A percentile compares a stretch with the other conserved stretches of the same genome.
Evolutionary conservation across 805 yeast genomes (phyloP).

Genomic region (Wickerhamomyces queroliae): DNA sequence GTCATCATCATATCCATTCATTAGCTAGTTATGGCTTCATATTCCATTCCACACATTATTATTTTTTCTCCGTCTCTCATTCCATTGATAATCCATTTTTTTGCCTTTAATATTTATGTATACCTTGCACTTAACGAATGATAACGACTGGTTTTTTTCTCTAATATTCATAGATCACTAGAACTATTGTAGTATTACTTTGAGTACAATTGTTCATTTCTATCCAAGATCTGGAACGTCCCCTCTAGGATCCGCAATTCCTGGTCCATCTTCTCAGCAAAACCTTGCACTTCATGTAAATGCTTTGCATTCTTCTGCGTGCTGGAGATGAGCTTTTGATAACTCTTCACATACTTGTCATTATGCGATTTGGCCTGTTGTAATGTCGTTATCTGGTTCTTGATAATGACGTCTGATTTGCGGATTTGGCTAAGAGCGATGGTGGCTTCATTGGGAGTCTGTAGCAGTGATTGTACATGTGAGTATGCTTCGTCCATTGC

Average conservation of each 20-base stretch:
- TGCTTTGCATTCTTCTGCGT: background rate
- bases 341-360: constrained; percentile 4
- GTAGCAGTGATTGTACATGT: background rate
- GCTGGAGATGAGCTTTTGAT: constrained; percentile 5
- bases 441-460: constrained; percentile 3
- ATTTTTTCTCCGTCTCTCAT: too few relatives aligned
- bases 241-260: constrained; percentile 65
- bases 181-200: too few relatives aligned
- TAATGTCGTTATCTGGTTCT: constrained; percentile 15
- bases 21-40: too few relatives aligned
- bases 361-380: constrained; percentile 5
- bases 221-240: constrained; percentile 34
- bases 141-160: constrained; percentile 9
- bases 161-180: too few relatives aligned
- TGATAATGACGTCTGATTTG: constrained; percentile 15
- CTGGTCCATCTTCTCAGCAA: constrained; percentile 68
- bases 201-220: constrained; percentile 14
- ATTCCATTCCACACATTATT: too few relatives aligned
- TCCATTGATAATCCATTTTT: too few relatives aligned
- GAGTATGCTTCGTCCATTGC: constrained; percentile 1
- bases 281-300: constrained; percentile 36
- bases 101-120: too few relatives aligned
- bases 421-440: constrained; percentile 10
- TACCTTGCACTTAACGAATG: constrained; percentile 5
- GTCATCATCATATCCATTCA: too few relatives aligned